Evolutionary conservation across 345 rosid genomes (phyloP).

Genomic region (Ceriops decandra): DNA sequence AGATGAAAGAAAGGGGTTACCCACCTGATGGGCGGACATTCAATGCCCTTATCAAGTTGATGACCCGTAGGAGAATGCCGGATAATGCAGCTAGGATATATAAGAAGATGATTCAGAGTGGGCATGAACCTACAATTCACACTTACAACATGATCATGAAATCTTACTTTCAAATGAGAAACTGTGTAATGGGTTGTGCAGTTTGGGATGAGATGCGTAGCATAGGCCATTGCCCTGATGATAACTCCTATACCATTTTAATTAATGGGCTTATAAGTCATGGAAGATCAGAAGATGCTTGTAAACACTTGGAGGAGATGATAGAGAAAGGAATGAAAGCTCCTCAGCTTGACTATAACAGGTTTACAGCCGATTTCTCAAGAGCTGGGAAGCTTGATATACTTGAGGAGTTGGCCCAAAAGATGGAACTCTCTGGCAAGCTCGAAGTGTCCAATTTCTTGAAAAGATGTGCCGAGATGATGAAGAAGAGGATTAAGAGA

Average conservation of each 20-base stretch:
- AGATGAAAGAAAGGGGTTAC: constrained; percentile 74
- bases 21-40: constrained; percentile 84
- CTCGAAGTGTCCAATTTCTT: constrained; percentile 61
- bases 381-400: constrained; percentile 63
- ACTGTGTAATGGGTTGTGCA: constrained; percentile 55
- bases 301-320: constrained; percentile 78
- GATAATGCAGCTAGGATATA: constrained; percentile 65
- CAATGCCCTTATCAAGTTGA: constrained; percentile 70
- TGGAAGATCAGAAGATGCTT: constrained; percentile 73
- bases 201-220: constrained; percentile 83
- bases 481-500: constrained; percentile 46
- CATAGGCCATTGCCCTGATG: constrained; percentile 77
- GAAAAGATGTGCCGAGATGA: constrained; percentile 58
- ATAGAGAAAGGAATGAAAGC: constrained; percentile 84
- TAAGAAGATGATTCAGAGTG: constrained; percentile 58
- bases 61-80: constrained; percentile 58
- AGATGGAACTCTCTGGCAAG: constrained; percentile 74
- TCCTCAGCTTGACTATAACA: constrained; percentile 80
- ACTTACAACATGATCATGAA: constrained; percentile 84
- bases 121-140: constrained; percentile 67
- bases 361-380: constrained; percentile 70
- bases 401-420: constrained; percentile 67
- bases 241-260: constrained; percentile 70
- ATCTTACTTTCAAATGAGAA: constrained; percentile 58
- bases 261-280: constrained; percentile 72